Percentiles rank a stretch among this genome's conserved stretches.
phyloP scores from a whole-genome alignment of 2,329 filamentous ascomycete species.

The Fusarium tricinctum region DNA sequence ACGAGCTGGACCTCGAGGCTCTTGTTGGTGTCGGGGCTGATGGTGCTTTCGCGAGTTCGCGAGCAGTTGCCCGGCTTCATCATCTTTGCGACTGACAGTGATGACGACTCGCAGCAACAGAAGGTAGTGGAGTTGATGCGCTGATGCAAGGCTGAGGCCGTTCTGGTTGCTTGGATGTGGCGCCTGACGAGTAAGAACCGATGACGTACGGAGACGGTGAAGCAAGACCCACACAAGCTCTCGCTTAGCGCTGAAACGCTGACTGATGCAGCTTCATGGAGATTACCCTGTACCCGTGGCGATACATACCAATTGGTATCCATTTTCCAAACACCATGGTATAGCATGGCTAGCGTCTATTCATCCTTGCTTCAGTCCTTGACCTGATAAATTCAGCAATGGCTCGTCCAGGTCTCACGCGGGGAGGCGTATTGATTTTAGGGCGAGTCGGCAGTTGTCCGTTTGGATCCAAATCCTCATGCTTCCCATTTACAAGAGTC shows the following conservation, averaged over 20 bases:
- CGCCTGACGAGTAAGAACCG: slow-evolving; percentile 28
- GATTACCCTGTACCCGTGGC: neutral
- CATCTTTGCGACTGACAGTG: slow-evolving; percentile 19
- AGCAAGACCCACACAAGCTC: slow-evolving; percentile 30
- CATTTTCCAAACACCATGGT: too few species aligned
- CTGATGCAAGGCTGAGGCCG: slow-evolving; percentile 39
- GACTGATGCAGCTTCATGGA: slow-evolving; percentile 4
- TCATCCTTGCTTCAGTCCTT: too few species aligned
- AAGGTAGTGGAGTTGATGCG: slow-evolving; percentile 22
- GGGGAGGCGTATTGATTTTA: too few species aligned
- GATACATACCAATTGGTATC: too few species aligned
- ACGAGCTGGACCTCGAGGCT: slow-evolving; percentile 75
- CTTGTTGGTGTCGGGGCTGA: slow-evolving; percentile 53
- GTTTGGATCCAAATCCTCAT: too few species aligned
- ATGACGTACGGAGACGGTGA: slow-evolving; percentile 37
- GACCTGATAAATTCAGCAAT: too few species aligned
- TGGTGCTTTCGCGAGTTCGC: slow-evolving; percentile 22
- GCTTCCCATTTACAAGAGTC: too few species aligned
- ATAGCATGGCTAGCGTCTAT: too few species aligned
- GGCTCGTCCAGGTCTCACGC: too few species aligned
- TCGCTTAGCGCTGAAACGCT: neutral
- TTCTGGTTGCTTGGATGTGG: slow-evolving; percentile 24
- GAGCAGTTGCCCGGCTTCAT: neutral
- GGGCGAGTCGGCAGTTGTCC: too few species aligned
- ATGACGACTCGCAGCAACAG: slow-evolving; percentile 14